These are phyloP conservation scores for Penicillium crystallinum DNA, from an alignment of 495 filamentous ascomycete genomes.

Conservation along the genomic window DNA sequence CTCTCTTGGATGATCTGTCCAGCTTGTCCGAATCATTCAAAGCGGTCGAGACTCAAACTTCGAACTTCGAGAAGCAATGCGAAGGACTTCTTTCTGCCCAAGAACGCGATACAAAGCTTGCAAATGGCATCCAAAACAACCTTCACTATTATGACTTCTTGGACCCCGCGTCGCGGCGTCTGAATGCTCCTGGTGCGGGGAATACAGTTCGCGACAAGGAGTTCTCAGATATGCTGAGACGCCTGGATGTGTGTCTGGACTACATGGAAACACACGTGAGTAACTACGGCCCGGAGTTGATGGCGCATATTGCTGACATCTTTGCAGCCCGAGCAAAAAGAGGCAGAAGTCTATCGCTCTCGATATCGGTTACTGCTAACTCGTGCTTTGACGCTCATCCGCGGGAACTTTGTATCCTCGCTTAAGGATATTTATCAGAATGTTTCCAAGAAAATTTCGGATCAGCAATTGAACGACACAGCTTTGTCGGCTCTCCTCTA, in stretches of 20 bases:
- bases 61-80: constrained; percentile 84
- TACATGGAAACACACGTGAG: constrained; percentile 82
- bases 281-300: constrained; percentile 5
- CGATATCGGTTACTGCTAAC: constrained; percentile 66
- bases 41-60: constrained; percentile 82
- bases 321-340: constrained; percentile 68
- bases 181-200: constrained; percentile 87
- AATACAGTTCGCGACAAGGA: constrained; percentile 74
- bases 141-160: constrained; percentile 88
- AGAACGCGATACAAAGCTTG: constrained; percentile 65
- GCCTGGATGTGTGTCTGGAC: constrained; percentile 79
- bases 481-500: constrained; percentile 72
- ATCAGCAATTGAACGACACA: constrained; percentile 68
- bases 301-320: constrained; percentile 9
- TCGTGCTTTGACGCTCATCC: constrained; percentile 70
- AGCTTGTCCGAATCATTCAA: constrained; percentile 77
- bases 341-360: constrained; percentile 75
- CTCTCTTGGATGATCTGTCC: constrained; percentile 66
- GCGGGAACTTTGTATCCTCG: constrained; percentile 75
- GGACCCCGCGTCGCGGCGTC: constrained; percentile 78
- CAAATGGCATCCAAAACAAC: constrained; percentile 76
- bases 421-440: constrained; percentile 65
- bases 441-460: constrained; percentile 63
- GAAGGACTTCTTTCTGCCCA: constrained; percentile 79
- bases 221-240: constrained; percentile 79